phyloP scores from a whole-genome alignment of 345 rosid genomes.

The Combretum micranthum region DNA sequence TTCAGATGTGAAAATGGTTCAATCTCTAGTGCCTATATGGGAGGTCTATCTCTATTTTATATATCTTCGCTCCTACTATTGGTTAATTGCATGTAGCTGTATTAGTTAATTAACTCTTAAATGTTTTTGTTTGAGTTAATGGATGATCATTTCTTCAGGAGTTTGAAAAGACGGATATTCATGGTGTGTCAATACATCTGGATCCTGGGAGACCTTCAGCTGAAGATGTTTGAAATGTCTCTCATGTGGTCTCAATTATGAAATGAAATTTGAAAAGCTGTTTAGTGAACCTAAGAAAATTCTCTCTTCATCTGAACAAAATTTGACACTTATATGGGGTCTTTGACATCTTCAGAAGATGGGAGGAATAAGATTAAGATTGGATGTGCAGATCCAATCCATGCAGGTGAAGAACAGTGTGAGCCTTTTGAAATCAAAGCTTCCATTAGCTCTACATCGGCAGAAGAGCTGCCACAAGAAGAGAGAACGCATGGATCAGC shows the following conservation, averaged over 20 bases:
- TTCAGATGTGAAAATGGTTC: constrained; percentile 87
- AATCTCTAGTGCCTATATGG: constrained; percentile 94
- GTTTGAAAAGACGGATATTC: constrained; percentile 68
- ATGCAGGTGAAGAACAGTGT: constrained; percentile 17
- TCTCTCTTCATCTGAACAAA: constrained; percentile 17
- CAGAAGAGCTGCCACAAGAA: constrained; percentile 14
- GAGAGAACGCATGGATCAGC: no score
- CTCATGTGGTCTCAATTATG: constrained; percentile 45
- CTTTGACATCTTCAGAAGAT: constrained; percentile 15
- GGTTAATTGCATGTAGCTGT: background rate
- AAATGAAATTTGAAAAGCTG: constrained; percentile 34
- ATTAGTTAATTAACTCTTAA: no score
- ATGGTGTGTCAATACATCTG: constrained; percentile 38
- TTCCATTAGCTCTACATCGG: constrained; percentile 18
- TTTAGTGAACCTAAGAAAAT: constrained; percentile 22
- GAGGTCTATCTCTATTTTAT: constrained; percentile 49
- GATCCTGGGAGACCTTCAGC: constrained; percentile 73
- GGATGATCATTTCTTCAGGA: constrained; percentile 22
- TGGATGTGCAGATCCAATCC: constrained; percentile 26
- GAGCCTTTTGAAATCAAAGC: constrained; percentile 18
- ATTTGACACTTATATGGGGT: constrained; percentile 19
- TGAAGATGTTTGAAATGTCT: constrained; percentile 59
- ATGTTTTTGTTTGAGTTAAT: no score
- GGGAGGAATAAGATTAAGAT: constrained; percentile 23
- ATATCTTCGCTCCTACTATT: constrained; percentile 4